A percentile compares a stretch with the other conserved stretches of the same genome.
Evolutionary conservation across 2,329 filamentous ascomycete species (phyloP).

Genomic region (Aspergillus tubingensis): DNA sequence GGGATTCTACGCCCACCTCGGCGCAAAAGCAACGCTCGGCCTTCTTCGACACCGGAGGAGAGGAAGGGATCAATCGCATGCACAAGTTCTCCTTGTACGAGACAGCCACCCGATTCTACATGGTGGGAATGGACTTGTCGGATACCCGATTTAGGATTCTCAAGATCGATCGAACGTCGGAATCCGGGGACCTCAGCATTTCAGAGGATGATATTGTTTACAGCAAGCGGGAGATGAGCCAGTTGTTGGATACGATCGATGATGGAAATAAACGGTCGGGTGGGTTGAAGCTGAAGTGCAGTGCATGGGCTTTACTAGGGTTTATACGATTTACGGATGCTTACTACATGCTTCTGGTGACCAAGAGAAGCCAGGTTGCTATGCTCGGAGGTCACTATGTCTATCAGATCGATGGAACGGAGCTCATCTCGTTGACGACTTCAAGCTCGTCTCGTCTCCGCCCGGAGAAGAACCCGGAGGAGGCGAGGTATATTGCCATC

Average conservation of each 20-base stretch:
- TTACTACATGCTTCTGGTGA: constrained; percentile 96
- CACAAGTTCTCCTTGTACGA: constrained; percentile 98
- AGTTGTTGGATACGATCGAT: constrained; percentile 90
- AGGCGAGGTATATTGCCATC: constrained; percentile 84
- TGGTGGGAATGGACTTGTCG: constrained; percentile 88
- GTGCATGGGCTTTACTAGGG: constrained; percentile 88
- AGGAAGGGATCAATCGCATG: constrained; percentile 64
- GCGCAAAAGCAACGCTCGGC: constrained; percentile 42
- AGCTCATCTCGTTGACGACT: constrained; percentile 82
- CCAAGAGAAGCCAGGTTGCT: constrained; percentile 91
- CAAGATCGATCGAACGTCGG: constrained; percentile 89
- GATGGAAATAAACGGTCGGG: constrained; percentile 91
- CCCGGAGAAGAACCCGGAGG: constrained; percentile 82
- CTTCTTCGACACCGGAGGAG: constrained; percentile 39
- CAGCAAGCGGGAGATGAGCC: constrained; percentile 85
- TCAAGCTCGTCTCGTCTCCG: constrained; percentile 67
- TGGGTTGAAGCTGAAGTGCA: constrained; percentile 85
- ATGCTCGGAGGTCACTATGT: constrained; percentile 96
- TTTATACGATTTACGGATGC: constrained; percentile 95
- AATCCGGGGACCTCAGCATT: constrained; percentile 75
- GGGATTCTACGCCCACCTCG: constrained; percentile 42
- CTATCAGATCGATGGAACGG: constrained; percentile 92
- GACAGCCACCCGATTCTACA: constrained; percentile 88
- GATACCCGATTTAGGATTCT: constrained; percentile 87
- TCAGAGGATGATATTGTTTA: constrained; percentile 96